Base-by-base conservation (phyloP, 345 rosid genomes). In the Eucalyptus erythrocorys region DNA sequence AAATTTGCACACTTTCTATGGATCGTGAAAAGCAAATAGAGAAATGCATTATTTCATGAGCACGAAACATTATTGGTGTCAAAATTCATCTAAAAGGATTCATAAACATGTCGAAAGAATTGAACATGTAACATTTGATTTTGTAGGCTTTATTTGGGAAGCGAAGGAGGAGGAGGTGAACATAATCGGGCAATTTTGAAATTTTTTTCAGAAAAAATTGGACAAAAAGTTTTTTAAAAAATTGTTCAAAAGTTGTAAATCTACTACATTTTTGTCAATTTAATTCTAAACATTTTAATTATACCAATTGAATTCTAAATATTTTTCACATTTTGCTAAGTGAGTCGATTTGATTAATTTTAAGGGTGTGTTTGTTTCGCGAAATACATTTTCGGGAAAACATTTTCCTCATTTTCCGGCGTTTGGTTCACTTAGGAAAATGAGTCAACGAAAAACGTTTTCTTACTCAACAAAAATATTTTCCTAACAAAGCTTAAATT, bases 271-370 rank as follows among this genome's bases (percentile, higher is more conserved):
- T 55, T 55, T 55, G 6, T 55, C 30, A 55, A 55, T 55, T 55
- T 4, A 4, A 55, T 55, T 24, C 5, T 55, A 55, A 55, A 24
- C 13, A 1, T 10, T 55, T 55, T 9, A 55, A 24, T 0, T 1
- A 0, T 55, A 13, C 1, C 3, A 4, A 55, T 55, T 24, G 6
- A 55, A 30, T 24, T 24, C 0, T 55, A 55, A 4, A 55, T 55
- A 55, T 55, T 55, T 55, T 55, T 55, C 6, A 55, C 5, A 9
- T 10, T 55, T 55, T 26, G 13, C 3, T 55, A 55, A 55, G 12
- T 26, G 2, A 55, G 61, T 55, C 13, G 4, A 55, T 55, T 22
- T 22, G 6, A 22, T 26, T 24, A 55, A 55, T 24, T 24, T 24
- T n/a, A n/a, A n/a, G n/a, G n/a, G n/a, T n/a, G n/a, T n/a, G n/a